These are phyloP conservation scores for Bromus sterilis DNA, from an alignment of 176 grass and related monocot species.

Conservation along the genomic window DNA sequence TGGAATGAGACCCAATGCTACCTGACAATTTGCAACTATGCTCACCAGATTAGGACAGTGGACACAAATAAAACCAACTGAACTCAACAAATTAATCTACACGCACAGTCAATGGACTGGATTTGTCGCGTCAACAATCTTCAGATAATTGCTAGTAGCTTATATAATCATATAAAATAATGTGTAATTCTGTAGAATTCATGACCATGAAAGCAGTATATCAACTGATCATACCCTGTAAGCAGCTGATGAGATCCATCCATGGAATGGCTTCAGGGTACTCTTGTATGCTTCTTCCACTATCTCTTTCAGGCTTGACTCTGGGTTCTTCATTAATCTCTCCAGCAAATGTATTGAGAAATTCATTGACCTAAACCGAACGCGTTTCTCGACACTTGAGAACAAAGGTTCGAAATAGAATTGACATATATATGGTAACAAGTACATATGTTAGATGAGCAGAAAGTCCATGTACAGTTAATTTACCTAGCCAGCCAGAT, in stretches of 20 bases:
- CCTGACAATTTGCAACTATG: conserved; percentile 53
- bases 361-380: conserved; percentile 44
- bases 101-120: background rate
- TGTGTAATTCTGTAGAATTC: background rate
- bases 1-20: conserved; percentile 63
- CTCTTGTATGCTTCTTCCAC: conserved; percentile 62
- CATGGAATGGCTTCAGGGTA: conserved; percentile 77
- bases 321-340: conserved; percentile 36
- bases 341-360: conserved; percentile 60
- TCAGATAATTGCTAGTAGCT: background rate
- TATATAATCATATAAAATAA: background rate
- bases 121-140: background rate
- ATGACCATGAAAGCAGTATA: background rate
- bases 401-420: background rate
- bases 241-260: conserved; percentile 84
- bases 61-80: background rate
- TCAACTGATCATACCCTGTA: conserved; percentile 56
- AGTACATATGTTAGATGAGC: background rate
- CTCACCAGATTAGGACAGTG: conserved; percentile 29
- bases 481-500: conserved; percentile 70
- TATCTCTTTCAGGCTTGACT: conserved; percentile 34
- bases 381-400: background rate
- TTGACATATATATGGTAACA: background rate
- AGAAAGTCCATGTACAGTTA: background rate
- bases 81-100: background rate